phyloP scores from a whole-genome alignment of 1,284 basidiomycete species.

The Mycena sp. region DNA sequence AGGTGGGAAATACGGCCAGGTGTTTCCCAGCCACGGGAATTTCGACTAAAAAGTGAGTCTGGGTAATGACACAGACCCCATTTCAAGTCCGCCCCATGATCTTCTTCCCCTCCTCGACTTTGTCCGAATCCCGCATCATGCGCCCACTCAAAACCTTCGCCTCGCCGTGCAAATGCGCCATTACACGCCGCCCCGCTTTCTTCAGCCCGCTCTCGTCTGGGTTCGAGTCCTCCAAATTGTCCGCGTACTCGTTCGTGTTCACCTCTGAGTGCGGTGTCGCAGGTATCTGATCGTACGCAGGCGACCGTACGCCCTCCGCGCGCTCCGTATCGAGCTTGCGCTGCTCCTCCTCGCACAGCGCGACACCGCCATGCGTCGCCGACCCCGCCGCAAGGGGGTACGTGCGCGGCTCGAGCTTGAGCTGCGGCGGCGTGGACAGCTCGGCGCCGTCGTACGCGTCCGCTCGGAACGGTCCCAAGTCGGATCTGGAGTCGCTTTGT shows the following conservation, averaged over 20 bases:
- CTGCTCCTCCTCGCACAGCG: constrained; percentile 11
- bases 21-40: too few relatives aligned
- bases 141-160: constrained; percentile 12
- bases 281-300: not conserved
- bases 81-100: not conserved
- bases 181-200: not conserved
- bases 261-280: not conserved
- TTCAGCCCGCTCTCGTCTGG: not conserved
- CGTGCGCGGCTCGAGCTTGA: constrained; percentile 18
- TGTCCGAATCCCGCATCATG: not conserved
- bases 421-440: not conserved
- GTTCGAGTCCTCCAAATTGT: constrained; percentile 9
- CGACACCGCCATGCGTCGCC: constrained; percentile 6
- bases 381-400: constrained; percentile 18
- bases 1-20: too few relatives aligned
- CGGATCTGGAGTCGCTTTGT: not conserved
- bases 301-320: not conserved
- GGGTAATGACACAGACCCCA: too few relatives aligned
- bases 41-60: too few relatives aligned
- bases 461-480: not conserved
- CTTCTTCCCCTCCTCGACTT: not conserved
- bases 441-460: not conserved
- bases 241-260: not conserved
- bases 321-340: constrained; percentile 16
- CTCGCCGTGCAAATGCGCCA: not conserved